Percentiles rank a stretch among this genome's conserved stretches.
phyloP scores from a whole-genome alignment of 805 yeast species.

The Lipomyces yamadae region DNA sequence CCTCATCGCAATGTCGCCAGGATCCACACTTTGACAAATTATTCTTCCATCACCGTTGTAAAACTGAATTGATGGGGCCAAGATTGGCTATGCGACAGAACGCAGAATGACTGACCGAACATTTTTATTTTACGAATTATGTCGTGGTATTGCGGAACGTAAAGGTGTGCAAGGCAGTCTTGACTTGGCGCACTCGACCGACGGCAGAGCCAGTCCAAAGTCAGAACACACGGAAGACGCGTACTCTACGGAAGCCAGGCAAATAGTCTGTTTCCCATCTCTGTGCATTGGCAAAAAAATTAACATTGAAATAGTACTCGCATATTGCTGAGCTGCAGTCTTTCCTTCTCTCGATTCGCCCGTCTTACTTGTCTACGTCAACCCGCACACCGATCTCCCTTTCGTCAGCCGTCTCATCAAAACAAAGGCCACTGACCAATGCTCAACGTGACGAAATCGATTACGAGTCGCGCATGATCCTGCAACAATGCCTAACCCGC shows the following conservation, averaged over 20 bases:
- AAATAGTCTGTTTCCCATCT: constrained; percentile 19
- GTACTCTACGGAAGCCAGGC: constrained; percentile 23
- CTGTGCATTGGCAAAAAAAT: neutral
- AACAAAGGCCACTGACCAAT: constrained; percentile 41
- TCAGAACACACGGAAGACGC: constrained; percentile 11
- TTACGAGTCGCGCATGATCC: constrained; percentile 46
- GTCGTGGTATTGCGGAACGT: constrained; percentile 25
- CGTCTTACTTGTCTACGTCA: constrained; percentile 30
- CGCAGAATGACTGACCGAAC: constrained; percentile 19
- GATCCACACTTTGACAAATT: neutral
- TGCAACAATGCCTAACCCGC: constrained; percentile 45
- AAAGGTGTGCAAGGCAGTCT: constrained; percentile 14
- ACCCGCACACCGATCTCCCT: constrained; percentile 13
- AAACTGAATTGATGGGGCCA: neutral
- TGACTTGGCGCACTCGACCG: neutral
- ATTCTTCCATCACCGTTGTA: neutral
- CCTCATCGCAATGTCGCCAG: neutral
- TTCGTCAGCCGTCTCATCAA: neutral
- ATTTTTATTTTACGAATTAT: constrained; percentile 20
- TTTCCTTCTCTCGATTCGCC: constrained; percentile 22
- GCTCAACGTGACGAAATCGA: constrained; percentile 49
- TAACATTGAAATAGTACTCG: constrained; percentile 22
- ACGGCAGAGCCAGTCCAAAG: neutral
- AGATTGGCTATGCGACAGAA: neutral
- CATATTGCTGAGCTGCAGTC: constrained; percentile 23